Evolutionary conservation across 352 stramenopile species (phyloP).

Genomic region (Globisporangium heterothallicum): DNA sequence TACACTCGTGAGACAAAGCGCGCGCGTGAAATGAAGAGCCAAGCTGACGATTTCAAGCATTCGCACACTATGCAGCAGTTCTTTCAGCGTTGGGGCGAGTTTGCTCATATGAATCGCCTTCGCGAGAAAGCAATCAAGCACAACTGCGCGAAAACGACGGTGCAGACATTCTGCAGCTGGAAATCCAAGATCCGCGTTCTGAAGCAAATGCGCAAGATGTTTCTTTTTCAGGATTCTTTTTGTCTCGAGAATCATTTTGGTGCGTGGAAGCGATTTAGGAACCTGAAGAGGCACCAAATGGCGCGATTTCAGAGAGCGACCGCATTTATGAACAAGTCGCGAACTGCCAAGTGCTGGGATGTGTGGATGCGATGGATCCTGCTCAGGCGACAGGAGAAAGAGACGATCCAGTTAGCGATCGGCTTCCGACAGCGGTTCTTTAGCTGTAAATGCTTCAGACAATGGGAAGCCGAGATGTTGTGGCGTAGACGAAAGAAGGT

Average conservation of each 20-base stretch:
- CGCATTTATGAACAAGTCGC: constrained; percentile 23
- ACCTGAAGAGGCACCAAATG: constrained; percentile 21
- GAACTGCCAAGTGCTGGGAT: constrained; percentile 23
- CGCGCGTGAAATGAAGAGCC: constrained; percentile 8
- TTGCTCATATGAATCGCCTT: background rate
- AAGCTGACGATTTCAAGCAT: constrained; percentile 19
- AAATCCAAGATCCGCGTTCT: constrained; percentile 23
- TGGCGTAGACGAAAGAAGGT: constrained; percentile 20
- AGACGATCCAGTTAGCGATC: constrained; percentile 26
- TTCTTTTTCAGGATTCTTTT: constrained; percentile 29
- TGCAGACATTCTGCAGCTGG: constrained; percentile 16
- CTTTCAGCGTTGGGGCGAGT: background rate
- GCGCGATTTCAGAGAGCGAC: constrained; percentile 20
- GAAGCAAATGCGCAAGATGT: constrained; percentile 27
- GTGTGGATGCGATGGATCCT: constrained; percentile 28
- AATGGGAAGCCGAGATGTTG: constrained; percentile 20
- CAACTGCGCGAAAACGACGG: constrained; percentile 3
- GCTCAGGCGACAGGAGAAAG: constrained; percentile 14
- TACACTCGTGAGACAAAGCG: constrained; percentile 15
- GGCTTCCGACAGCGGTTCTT: constrained; percentile 34
- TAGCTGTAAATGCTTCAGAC: constrained; percentile 23
- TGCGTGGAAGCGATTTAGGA: constrained; percentile 33
- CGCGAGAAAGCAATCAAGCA: constrained; percentile 6
- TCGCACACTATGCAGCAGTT: background rate
- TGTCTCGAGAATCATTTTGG: constrained; percentile 35